phyloP scores from a whole-genome alignment of 2,329 filamentous ascomycete species.

The Fusarium scirpi region DNA sequence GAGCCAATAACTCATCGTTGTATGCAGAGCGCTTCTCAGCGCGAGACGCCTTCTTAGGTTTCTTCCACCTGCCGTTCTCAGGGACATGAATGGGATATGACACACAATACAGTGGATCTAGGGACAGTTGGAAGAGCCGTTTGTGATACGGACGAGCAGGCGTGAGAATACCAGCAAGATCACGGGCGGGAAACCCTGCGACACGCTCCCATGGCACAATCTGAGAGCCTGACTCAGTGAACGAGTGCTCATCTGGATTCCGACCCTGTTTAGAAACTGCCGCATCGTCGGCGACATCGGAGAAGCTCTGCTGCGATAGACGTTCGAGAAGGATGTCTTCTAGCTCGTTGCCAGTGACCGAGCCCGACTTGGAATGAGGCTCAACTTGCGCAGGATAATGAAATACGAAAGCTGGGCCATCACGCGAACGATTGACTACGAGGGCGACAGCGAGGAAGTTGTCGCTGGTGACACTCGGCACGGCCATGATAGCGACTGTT shows the following conservation, averaged over 20 bases:
- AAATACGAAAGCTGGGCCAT: constrained; percentile 85
- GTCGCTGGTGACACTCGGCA: constrained; percentile 64
- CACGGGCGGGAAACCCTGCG: constrained; percentile 78
- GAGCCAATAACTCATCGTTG: constrained; percentile 48
- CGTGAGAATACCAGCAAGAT: constrained; percentile 83
- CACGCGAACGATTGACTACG: constrained; percentile 78
- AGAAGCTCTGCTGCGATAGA: constrained; percentile 54
- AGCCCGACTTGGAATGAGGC: constrained; percentile 51
- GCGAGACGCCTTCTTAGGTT: constrained; percentile 65
- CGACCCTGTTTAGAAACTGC: constrained; percentile 61
- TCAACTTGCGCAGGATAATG: constrained; percentile 80
- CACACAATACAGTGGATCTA: constrained; percentile 83
- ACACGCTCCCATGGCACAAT: constrained; percentile 78
- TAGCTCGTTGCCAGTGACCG: constrained; percentile 55
- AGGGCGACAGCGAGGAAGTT: constrained; percentile 78
- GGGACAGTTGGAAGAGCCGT: constrained; percentile 81
- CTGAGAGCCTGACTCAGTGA: constrained; percentile 67
- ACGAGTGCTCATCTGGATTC: constrained; percentile 66
- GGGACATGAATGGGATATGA: constrained; percentile 87
- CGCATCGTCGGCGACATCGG: constrained; percentile 53
- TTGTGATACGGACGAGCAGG: constrained; percentile 83
- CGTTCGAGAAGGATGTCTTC: constrained; percentile 66
- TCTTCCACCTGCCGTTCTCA: constrained; percentile 83
- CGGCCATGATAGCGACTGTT: constrained; percentile 48
- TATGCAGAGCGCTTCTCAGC: constrained; percentile 53